Percentiles rank a stretch among this genome's conserved stretches.
Evolutionary conservation across 495 filamentous ascomycete genomes (phyloP).

Genomic region (Cetradonia linearis): DNA sequence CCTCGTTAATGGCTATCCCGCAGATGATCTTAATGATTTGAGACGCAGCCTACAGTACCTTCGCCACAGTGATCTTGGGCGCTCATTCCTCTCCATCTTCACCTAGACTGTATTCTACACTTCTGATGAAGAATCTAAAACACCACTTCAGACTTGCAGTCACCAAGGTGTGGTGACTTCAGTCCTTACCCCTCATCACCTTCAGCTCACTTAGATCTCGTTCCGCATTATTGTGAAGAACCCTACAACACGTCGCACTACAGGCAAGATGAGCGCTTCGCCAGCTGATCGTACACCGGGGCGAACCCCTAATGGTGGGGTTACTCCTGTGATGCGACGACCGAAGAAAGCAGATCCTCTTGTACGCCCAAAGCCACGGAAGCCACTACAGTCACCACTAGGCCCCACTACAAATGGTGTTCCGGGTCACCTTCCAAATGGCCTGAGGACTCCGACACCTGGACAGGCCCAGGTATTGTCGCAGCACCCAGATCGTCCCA

Average conservation of each 20-base stretch:
- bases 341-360: constrained; percentile 55
- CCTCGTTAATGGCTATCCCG: neutral
- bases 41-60: neutral
- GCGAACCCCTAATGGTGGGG: constrained; percentile 34
- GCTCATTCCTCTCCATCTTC: neutral
- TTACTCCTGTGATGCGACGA: constrained; percentile 33
- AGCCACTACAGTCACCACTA: constrained; percentile 14
- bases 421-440: constrained; percentile 12
- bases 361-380: constrained; percentile 51
- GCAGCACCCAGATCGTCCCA: constrained; percentile 21
- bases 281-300: constrained; percentile 39
- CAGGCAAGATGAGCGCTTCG: constrained; percentile 46
- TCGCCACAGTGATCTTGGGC: neutral
- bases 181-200: neutral
- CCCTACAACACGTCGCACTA: neutral
- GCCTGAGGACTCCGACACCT: constrained; percentile 1
- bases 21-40: neutral
- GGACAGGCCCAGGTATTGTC: constrained; percentile 11
- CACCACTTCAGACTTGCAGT: neutral
- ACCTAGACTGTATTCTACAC: neutral
- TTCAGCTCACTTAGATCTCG: neutral
- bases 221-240: neutral
- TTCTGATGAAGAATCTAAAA: neutral
- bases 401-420: neutral
- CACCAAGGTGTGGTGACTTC: neutral